Percentiles rank a stretch among this genome's conserved stretches.
These are phyloP conservation scores for Nyssa sinensis DNA, from an alignment of 148 eudicot species.

Conservation along the genomic window DNA sequence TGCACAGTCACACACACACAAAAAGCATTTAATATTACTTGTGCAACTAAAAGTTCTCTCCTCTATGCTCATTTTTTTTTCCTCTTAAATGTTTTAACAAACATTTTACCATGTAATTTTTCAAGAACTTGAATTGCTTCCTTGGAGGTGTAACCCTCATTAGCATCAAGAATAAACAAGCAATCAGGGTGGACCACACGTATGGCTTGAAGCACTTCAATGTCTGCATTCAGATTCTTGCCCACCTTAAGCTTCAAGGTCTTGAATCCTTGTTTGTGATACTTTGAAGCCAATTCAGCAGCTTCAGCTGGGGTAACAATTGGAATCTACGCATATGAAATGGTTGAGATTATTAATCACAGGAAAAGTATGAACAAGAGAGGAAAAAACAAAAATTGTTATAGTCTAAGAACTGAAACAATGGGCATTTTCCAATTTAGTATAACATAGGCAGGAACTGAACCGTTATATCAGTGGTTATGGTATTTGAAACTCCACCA, in stretches of 20 bases:
- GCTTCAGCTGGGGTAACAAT: slow-evolving; percentile 66
- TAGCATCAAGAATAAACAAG: slow-evolving; percentile 78
- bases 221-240: slow-evolving; percentile 61
- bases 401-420: background rate
- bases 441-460: slow-evolving; percentile 19
- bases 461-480: slow-evolving; percentile 86
- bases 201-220: slow-evolving; percentile 73
- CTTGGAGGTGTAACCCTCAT: slow-evolving; percentile 71
- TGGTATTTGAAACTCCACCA: slow-evolving; percentile 75
- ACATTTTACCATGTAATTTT: slow-evolving; percentile 54
- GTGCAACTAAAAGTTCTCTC: too few relatives aligned
- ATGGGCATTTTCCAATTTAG: background rate
- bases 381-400: background rate
- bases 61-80: background rate
- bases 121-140: slow-evolving; percentile 83
- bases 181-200: slow-evolving; percentile 62
- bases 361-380: background rate
- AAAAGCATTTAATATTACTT: too few relatives aligned
- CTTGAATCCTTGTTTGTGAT: slow-evolving; percentile 65
- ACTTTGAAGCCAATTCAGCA: slow-evolving; percentile 64
- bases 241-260: slow-evolving; percentile 88
- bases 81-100: background rate
- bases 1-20: too few relatives aligned
- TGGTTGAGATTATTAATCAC: slow-evolving; percentile 3
- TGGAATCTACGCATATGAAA: slow-evolving; percentile 63